Base-by-base conservation (phyloP, 352 stramenopile genomes). In the Phytophthora pinifolia region DNA sequence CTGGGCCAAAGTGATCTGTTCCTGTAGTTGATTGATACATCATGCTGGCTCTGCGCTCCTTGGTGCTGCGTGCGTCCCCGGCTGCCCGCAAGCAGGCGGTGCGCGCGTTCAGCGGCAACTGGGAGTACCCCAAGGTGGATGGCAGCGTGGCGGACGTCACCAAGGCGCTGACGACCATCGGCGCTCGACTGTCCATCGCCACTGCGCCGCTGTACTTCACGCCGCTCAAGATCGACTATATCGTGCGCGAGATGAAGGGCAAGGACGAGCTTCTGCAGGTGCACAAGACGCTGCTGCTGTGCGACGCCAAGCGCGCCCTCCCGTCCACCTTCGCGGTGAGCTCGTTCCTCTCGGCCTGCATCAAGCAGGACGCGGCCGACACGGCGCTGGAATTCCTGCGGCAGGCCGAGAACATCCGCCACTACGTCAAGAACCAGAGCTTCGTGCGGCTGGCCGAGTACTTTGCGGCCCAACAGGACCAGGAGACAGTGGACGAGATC, bases 241-340 rank as follows among this genome's bases (percentile, higher is more conserved):
- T 94, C 18, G 81, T 92, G 59, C 83, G 83, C 55, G 79, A 87
- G 58, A 88, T 90, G 71, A 80, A 92, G 70, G 79, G 76, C 42
- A 60, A 71, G 33, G 78, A 91, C 13, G 83, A 94, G 53, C 57
- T 92, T 18, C 46, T 60, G 34, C 61, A 88, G 45, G 84, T 91
- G 50, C 82, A 90, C 35, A 74, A 78, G 48, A 76, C 75, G 60
- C 63, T 94, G 53, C 64, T 92, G 57, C 67, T 92, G 33, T 90
- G 79, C 53, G 84, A 94, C 53, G 67, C 64, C 70, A 91, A 91
- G 65, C 81, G 83, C 53, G 76, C 73, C 39, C 89, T 86, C 76
- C 83, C 83, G 15, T 84, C 77, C 42, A 47, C 61, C 30, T 83
- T 89, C 42, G 75, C 81, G 14, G 63, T 62, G 15, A 63, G 79